Percentiles rank a stretch among this genome's conserved stretches.
These are phyloP conservation scores for Diphasiastrum complanatum DNA, from an alignment of 83 land plant species.

Conservation along the genomic window DNA sequence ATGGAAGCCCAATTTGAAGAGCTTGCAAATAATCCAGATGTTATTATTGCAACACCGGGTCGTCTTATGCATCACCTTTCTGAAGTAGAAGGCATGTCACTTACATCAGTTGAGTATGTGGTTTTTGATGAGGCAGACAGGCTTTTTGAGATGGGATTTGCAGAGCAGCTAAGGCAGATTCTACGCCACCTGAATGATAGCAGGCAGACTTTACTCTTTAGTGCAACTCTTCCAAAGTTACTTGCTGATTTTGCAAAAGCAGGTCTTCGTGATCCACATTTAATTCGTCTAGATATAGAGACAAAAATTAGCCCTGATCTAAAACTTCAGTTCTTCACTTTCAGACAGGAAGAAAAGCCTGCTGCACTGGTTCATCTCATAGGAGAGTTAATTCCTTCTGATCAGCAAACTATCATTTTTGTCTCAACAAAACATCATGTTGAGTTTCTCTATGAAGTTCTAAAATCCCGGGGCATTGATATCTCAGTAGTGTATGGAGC, in stretches of 20 bases:
- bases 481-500: constrained; percentile 91
- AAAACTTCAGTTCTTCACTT: constrained; percentile 64
- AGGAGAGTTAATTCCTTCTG: constrained; percentile 70
- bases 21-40: constrained; percentile 79
- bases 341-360: constrained; percentile 81
- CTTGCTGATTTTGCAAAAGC: constrained; percentile 99
- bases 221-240: constrained; percentile 91
- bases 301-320: constrained; percentile 87
- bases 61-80: constrained; percentile 96
- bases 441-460: constrained; percentile 63
- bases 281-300: constrained; percentile 85
- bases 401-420: constrained; percentile 87
- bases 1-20: constrained; percentile 96
- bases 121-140: constrained; percentile 99
- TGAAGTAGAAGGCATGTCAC: constrained; percentile 92
- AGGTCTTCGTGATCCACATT: constrained; percentile 82
- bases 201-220: constrained; percentile 85
- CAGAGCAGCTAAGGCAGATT: constrained; percentile 81
- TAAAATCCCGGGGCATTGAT: constrained; percentile 72
- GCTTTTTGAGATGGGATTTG: constrained; percentile 96
- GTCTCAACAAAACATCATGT: constrained; percentile 98
- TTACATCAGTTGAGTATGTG: constrained; percentile 82
- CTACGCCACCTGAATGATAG: constrained; percentile 71
- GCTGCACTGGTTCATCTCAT: constrained; percentile 77
- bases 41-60: constrained; percentile 95